Conservation (phyloP, 495 filamentous ascomycete species). For the Ascodesmis nigricans region DNA sequence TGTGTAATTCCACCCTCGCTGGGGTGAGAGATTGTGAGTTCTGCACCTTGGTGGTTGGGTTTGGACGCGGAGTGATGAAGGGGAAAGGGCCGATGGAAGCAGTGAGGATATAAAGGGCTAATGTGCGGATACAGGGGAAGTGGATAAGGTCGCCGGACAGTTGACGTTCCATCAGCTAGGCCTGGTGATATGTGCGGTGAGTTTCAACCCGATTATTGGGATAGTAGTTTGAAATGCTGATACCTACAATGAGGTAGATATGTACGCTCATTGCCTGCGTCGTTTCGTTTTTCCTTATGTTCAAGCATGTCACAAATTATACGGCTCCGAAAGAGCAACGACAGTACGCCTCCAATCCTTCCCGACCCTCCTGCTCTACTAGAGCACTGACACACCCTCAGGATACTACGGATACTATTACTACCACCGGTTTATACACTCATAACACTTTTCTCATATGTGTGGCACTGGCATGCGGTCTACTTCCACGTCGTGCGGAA, state of each 20-base stretch:
- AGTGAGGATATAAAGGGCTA: not conserved
- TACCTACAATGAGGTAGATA: conserved; percentile 21
- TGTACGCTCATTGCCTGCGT: conserved; percentile 33
- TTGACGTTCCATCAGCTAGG: conserved; percentile 25
- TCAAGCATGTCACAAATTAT: conserved; percentile 62
- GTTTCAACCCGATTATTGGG: conserved; percentile 18
- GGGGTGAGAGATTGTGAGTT: not conserved
- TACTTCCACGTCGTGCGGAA: conserved; percentile 53
- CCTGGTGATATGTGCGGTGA: conserved; percentile 34
- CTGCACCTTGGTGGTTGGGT: not conserved
- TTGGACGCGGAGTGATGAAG: not conserved
- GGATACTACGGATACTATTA: conserved; percentile 73
- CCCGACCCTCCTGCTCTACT: conserved; percentile 1
- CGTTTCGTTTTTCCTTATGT: conserved; percentile 42
- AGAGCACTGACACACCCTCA: conserved; percentile 12
- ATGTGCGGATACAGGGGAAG: conserved; percentile 10
- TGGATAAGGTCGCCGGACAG: conserved; percentile 15
- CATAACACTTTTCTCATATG: conserved; percentile 55
- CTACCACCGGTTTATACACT: conserved; percentile 75
- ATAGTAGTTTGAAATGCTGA: conserved; percentile 10
- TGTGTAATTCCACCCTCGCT: conserved; percentile 16
- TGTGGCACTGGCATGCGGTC: conserved; percentile 56
- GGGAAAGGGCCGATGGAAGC: not conserved
- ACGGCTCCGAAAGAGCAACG: conserved; percentile 61
- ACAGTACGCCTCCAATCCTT: conserved; percentile 31